Percentiles rank a stretch among this genome's conserved stretches.
Conservation (phyloP, 2,329 filamentous ascomycete species). For the Colletotrichum brevisporum region DNA sequence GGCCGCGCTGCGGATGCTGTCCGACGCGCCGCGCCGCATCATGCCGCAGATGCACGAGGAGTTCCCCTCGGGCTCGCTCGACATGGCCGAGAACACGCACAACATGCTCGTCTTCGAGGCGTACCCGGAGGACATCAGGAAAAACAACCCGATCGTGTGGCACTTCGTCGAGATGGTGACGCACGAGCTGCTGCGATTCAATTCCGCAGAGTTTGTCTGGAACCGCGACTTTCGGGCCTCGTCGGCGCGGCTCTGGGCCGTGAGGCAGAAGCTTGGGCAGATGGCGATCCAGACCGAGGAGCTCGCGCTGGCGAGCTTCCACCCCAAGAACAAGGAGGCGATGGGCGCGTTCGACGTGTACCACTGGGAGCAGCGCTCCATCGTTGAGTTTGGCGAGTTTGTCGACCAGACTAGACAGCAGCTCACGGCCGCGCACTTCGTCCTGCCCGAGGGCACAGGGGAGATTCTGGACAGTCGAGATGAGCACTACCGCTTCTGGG, state of each 20-base stretch:
- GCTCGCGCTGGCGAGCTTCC: not conserved
- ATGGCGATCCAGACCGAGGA: not conserved
- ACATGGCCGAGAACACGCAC: not conserved
- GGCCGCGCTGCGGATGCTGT: slow-evolving; percentile 38
- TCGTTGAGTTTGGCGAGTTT: too few relatives aligned
- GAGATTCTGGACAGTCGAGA: not conserved
- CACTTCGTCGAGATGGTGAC: slow-evolving; percentile 2
- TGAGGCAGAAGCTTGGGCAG: not conserved
- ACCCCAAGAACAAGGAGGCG: too few relatives aligned
- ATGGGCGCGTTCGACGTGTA: too few relatives aligned
- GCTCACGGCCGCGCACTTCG: not conserved
- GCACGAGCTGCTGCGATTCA: not conserved
- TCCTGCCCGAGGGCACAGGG: not conserved
- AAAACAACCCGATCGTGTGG: slow-evolving; percentile 4
- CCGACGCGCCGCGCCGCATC: slow-evolving; percentile 4
- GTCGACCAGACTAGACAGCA: not conserved
- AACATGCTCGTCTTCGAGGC: not conserved
- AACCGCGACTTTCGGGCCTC: not conserved
- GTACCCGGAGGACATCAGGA: not conserved
- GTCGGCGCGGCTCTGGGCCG: not conserved
- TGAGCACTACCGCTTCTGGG: slow-evolving; percentile 9
- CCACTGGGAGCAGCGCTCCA: too few relatives aligned
- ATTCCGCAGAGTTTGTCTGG: not conserved
- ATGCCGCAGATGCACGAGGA: not conserved
- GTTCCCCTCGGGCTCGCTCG: not conserved